phyloP scores from a whole-genome alignment of 106 monocot genomes.

The Xerophyta viscosa region DNA sequence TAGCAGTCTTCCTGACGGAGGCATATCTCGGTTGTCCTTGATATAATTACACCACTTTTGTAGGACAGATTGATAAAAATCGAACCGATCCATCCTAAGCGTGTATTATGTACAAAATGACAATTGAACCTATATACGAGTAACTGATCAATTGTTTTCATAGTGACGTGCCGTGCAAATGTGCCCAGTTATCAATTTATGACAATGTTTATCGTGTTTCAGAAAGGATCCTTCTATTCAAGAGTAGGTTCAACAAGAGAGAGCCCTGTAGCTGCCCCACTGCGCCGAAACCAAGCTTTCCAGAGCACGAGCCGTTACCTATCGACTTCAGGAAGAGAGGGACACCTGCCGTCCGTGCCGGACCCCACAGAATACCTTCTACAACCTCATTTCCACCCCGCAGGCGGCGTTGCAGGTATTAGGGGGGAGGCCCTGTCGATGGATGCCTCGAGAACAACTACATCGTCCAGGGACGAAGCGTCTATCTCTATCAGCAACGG shows the following conservation, averaged over 20 bases:
- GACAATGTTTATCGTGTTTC: constrained; percentile 1
- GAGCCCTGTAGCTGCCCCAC: constrained; percentile 34
- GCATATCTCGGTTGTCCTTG: too few relatives aligned
- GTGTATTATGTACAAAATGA: too few relatives aligned
- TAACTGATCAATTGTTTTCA: too few relatives aligned
- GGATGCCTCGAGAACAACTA: constrained; percentile 65
- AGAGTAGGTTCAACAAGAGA: constrained; percentile 63
- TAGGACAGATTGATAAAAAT: too few relatives aligned
- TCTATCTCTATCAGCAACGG: constrained; percentile 69
- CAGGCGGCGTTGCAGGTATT: not conserved
- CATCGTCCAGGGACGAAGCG: constrained; percentile 73
- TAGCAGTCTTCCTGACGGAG: too few relatives aligned
- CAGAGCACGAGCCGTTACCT: constrained; percentile 9
- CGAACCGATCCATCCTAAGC: too few relatives aligned
- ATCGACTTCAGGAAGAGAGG: constrained; percentile 10
- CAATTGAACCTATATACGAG: too few relatives aligned
- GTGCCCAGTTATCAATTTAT: too few relatives aligned
- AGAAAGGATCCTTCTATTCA: constrained; percentile 76
- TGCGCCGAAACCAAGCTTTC: constrained; percentile 5
- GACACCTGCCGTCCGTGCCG: constrained; percentile 33
- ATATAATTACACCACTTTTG: too few relatives aligned
- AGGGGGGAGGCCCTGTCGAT: constrained; percentile 25
- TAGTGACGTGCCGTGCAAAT: too few relatives aligned
- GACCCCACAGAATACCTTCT: constrained; percentile 68
- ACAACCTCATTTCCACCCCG: constrained; percentile 29